A percentile compares a stretch with the other conserved stretches of the same genome.
Conservation (phyloP, 2,329 filamentous ascomycete species). For the Aspergillus thermomutatus region DNA sequence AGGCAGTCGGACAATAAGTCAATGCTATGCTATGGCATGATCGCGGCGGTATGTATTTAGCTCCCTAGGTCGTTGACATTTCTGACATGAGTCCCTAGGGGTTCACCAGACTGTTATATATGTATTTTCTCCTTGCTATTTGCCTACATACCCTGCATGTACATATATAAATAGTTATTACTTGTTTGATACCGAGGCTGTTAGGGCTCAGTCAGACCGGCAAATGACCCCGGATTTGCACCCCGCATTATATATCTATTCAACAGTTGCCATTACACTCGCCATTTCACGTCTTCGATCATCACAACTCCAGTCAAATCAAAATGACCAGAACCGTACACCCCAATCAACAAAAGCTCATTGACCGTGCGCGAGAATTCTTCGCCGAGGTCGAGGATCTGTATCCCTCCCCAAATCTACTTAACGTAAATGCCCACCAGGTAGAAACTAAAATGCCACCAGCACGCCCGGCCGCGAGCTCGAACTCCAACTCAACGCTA, state of each 20-base stretch:
- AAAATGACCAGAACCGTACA: too few species aligned
- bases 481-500: slow-evolving; percentile 42
- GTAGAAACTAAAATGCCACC: too few species aligned
- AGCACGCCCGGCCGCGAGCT: slow-evolving; percentile 48
- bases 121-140: too few species aligned
- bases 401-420: slow-evolving; percentile 9
- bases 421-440: not conserved
- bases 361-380: slow-evolving; percentile 14
- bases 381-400: slow-evolving; percentile 28
- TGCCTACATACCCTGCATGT: not conserved
- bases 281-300: too few species aligned
- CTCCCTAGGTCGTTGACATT: not conserved
- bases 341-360: not conserved
- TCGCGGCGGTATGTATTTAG: too few species aligned
- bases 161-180: not conserved
- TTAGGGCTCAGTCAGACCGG: not conserved
- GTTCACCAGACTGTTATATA: too few species aligned
- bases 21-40: not conserved
- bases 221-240: not conserved
- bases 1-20: not conserved
- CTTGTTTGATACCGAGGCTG: not conserved
- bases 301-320: too few species aligned
- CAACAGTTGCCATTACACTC: too few species aligned
- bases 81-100: not conserved
- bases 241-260: too few species aligned